Evolutionary conservation across 202 grass and related monocot genomes (phyloP).

Genomic region (Musa balbisiana): DNA sequence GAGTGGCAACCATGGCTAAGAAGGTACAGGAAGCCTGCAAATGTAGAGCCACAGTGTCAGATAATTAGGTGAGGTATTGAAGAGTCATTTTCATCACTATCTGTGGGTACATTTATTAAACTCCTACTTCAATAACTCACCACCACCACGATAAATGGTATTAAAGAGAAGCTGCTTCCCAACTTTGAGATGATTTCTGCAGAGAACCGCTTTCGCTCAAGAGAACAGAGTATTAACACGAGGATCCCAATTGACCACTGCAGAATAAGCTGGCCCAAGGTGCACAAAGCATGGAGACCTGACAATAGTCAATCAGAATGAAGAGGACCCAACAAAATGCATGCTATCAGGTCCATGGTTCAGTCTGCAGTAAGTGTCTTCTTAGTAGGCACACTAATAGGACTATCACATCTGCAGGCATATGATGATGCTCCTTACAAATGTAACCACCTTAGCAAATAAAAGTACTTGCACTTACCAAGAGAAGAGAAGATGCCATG

Average conservation of each 20-base stretch:
- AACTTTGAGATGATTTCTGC: constrained; percentile 74
- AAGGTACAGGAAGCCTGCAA: constrained; percentile 84
- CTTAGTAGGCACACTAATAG: not conserved
- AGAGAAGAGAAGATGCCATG: constrained; percentile 68
- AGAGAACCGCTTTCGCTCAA: constrained; percentile 58
- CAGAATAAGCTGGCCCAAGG: constrained; percentile 86
- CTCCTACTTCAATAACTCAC: constrained; percentile 37
- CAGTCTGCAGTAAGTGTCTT: not conserved
- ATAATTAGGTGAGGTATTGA: not conserved
- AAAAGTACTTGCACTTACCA: constrained; percentile 44
- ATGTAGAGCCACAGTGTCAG: constrained; percentile 11
- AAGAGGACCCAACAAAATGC: constrained; percentile 35
- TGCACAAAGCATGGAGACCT: constrained; percentile 51
- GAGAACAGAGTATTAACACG: constrained; percentile 81
- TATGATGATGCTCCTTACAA: too few species aligned
- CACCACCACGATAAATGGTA: constrained; percentile 86
- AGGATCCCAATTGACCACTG: constrained; percentile 67
- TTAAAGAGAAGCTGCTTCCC: constrained; percentile 90
- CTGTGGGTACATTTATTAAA: not conserved
- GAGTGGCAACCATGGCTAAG: constrained; percentile 79
- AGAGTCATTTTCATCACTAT: too few species aligned
- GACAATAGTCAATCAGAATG: constrained; percentile 66
- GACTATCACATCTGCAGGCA: not conserved
- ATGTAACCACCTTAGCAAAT: not conserved
- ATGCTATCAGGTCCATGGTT: constrained; percentile 22